Evolutionary conservation across 352 stramenopile species (phyloP).

Genomic region (Phytophthora agathidicida): DNA sequence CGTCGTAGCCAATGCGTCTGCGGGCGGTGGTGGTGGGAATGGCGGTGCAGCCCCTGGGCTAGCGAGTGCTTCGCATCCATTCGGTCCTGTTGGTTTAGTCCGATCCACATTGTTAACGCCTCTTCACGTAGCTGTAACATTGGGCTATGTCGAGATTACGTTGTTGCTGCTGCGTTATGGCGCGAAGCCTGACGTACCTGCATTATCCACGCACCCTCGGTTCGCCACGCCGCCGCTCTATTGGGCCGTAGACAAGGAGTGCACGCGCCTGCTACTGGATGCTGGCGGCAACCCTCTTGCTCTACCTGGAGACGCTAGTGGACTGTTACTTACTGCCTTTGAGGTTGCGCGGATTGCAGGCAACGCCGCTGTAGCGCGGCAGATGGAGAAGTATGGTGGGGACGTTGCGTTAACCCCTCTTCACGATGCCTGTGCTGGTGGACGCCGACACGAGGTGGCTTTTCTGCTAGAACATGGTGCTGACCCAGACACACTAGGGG

Average conservation of each 20-base stretch:
- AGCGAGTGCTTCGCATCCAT: constrained; percentile 46
- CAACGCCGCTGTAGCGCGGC: constrained; percentile 64
- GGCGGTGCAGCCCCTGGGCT: constrained; percentile 30
- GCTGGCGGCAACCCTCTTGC: constrained; percentile 73
- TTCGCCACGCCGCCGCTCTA: constrained; percentile 73
- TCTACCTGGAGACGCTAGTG: constrained; percentile 33
- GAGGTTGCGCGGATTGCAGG: constrained; percentile 71
- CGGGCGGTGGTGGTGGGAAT: constrained; percentile 21
- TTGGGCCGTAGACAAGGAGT: constrained; percentile 76
- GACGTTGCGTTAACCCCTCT: constrained; percentile 82
- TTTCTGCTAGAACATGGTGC: constrained; percentile 78
- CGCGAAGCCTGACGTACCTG: constrained; percentile 61
- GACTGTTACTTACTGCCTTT: constrained; percentile 65
- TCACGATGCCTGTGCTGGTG: constrained; percentile 66
- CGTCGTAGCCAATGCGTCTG: constrained; percentile 24
- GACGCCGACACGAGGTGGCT: constrained; percentile 58
- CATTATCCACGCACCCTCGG: constrained; percentile 58
- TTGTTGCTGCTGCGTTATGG: constrained; percentile 64
- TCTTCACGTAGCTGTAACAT: constrained; percentile 74
- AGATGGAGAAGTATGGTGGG: constrained; percentile 81
- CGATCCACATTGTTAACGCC: constrained; percentile 72
- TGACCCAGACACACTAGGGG: constrained; percentile 64
- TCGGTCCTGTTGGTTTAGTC: constrained; percentile 63
- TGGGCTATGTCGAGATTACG: constrained; percentile 73
- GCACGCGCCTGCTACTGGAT: constrained; percentile 63